Evolutionary conservation across 176 grass and related monocot genomes (phyloP).

Genomic region (Puya raimondii): DNA sequence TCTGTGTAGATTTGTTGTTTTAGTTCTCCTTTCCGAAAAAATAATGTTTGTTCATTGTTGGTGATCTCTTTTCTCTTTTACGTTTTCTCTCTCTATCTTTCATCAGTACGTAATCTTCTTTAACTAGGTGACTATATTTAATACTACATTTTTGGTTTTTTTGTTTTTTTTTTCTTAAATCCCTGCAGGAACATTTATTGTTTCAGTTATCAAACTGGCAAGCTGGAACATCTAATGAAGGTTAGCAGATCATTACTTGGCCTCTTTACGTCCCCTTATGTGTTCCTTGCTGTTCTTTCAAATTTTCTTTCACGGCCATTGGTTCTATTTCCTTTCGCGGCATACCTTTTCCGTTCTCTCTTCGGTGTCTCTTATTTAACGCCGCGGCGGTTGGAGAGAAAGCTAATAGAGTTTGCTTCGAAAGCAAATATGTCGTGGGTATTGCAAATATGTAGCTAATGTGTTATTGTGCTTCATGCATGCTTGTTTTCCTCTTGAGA

Average conservation of each 20-base stretch:
- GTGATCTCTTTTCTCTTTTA: no score
- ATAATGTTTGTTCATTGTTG: no score
- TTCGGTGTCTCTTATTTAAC: background rate
- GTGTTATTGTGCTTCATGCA: no score
- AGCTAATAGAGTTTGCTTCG: no score
- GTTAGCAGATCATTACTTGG: constrained; percentile 22
- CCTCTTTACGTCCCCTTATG: background rate
- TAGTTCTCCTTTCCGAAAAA: no score
- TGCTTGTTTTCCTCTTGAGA: background rate
- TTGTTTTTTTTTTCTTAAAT: constrained; percentile 8
- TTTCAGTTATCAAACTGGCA: constrained; percentile 89
- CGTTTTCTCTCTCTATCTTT: no score
- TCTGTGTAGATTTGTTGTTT: no score
- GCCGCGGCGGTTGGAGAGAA: no score
- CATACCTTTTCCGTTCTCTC: background rate
- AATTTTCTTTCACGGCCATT: background rate
- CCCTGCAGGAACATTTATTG: constrained; percentile 88
- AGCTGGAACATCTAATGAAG: constrained; percentile 98
- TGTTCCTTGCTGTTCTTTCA: no score
- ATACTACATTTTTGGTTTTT: constrained; percentile 13
- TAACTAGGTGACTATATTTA: constrained; percentile 7
- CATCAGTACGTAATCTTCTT: no score
- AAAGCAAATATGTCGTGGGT: no score
- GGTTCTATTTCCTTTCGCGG: background rate
- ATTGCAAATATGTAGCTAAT: no score